Evolutionary conservation across 1,284 basidiomycete genomes (phyloP), one percentile per base, ranked within the genome.

Genomic region (Cryptococcus sp.): DNA sequence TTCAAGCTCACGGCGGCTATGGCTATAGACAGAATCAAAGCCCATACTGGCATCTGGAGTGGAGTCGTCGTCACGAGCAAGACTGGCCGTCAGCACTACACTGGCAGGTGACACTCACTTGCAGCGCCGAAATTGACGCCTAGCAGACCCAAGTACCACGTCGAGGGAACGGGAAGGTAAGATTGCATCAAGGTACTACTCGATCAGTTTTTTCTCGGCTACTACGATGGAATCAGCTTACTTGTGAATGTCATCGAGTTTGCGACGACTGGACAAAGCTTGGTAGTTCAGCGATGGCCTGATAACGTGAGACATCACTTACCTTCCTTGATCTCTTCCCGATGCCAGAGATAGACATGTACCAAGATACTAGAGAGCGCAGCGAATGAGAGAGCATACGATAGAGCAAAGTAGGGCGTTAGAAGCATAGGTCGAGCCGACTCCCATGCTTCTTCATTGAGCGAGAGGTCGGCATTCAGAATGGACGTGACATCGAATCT

Each of bases 281-380:
- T 9, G 7, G 2, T 46, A 24, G 43, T 46, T 56, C 25, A 57
- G 52, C 34, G 19, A 39, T 3, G 18, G 7, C 4, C 11, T 11
- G 10, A 13, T 14, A 10, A 23, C 16, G 13, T 11, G 24, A 14
- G 14, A n/a, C 10, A 16, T 1, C 45, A 44, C 61, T 49, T 21
- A 72, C 71, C 70, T 24, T 70, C 60, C 45, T 67, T 68, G 55
- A 80, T 77, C 57, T 80, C 79, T 10, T 72, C 63, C 31, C 78
- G 63, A 55, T 80, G 78, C 78, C 78, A 80, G 2, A 80, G 67
- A 59, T 73, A 70, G 16, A 80, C 78, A 54, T 80, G 78, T 2
- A 74, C 73, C 39, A 79, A 62, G 5, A 79, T 76, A 46, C 76
- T 77, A 0, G 78, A 76, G 16, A 80, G 61, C 0, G 78, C 74